Base-by-base conservation (phyloP, 2,329 filamentous ascomycete genomes). In the Trichoderma atrobrunneum region DNA sequence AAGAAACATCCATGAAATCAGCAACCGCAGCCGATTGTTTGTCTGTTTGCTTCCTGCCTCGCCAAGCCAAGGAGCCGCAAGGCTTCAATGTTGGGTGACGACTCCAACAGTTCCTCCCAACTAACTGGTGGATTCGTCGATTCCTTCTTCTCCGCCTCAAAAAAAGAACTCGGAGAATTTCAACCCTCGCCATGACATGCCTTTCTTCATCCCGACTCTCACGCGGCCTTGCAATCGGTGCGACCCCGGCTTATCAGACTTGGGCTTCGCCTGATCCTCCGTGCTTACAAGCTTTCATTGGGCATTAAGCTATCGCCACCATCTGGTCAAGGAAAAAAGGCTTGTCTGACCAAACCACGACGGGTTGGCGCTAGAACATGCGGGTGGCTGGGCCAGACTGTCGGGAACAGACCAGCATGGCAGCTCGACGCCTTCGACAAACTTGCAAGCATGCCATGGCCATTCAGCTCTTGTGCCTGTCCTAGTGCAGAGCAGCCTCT, bases 381-480 rank as follows among this genome's bases (percentile, higher is more conserved):
- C 66, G 66, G 66, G 66, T 69, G 66, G 66, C 63, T 51, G 63
- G 63, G 66, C 66, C 66, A 61, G 56, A 30, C 56, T 69, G 66
- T 51, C 66, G 66, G 66, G 28, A 69, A 18, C 26, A 59, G n/a
- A 48, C 34, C 26, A 54, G 26, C 18, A 65, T 32, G n/a, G 18
- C 43, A 43, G 59, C 32, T 62, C 8, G 36, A n/a, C 59, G 32
- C 32, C 36, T 30, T 21, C 61, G 36, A 48, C 36, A 10, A 39
- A n/a, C 18, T n/a, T 43, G 60, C 34, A 63, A 16, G 10, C 32
- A 36, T 43, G 48, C 32, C 43, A 66, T 36, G 16, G 21, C 30
- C 48, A n/a, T 67, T 57, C 48, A 57, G 64, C 51, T 43, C 21
- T 26, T 59, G 64, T 57, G 34, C 64, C 64, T 39, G 32, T 67